Conservation (phyloP, 1,284 basidiomycete species). For the Amylostereum chailletii region DNA sequence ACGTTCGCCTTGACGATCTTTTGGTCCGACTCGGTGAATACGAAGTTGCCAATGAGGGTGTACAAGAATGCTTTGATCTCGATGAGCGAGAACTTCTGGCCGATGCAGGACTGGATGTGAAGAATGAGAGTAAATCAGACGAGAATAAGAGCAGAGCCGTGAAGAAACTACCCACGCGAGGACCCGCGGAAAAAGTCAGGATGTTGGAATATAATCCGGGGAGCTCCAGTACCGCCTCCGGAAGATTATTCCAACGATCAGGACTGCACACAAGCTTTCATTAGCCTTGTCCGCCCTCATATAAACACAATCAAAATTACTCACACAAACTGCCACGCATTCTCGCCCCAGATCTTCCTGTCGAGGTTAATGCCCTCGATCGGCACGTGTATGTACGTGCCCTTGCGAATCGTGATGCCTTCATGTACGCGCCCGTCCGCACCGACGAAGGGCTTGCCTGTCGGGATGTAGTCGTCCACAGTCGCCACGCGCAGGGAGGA, state of each 20-base stretch:
- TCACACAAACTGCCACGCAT: slow-evolving; percentile 72
- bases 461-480: slow-evolving; percentile 67
- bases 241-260: slow-evolving; percentile 69
- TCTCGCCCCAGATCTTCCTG: slow-evolving; percentile 64
- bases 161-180: slow-evolving; percentile 42
- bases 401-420: slow-evolving; percentile 49
- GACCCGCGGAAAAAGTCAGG: slow-evolving; percentile 71
- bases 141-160: not conserved
- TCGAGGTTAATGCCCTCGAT: slow-evolving; percentile 73
- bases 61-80: slow-evolving; percentile 74
- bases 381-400: slow-evolving; percentile 65
- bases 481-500: slow-evolving; percentile 70
- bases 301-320: slow-evolving; percentile 15
- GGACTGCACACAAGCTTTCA: slow-evolving; percentile 38
- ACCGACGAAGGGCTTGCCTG: slow-evolving; percentile 51
- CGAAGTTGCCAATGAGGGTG: slow-evolving; percentile 58
- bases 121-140: slow-evolving; percentile 1
- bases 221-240: slow-evolving; percentile 46
- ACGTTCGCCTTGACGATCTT: slow-evolving; percentile 62
- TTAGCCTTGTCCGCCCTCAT: not conserved
- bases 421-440: slow-evolving; percentile 7
- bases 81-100: slow-evolving; percentile 68
- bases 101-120: slow-evolving; percentile 59
- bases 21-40: slow-evolving; percentile 45
- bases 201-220: slow-evolving; percentile 67